phyloP scores from a whole-genome alignment of 2,329 filamentous ascomycete genomes.

The Cytospora schulzeri region DNA sequence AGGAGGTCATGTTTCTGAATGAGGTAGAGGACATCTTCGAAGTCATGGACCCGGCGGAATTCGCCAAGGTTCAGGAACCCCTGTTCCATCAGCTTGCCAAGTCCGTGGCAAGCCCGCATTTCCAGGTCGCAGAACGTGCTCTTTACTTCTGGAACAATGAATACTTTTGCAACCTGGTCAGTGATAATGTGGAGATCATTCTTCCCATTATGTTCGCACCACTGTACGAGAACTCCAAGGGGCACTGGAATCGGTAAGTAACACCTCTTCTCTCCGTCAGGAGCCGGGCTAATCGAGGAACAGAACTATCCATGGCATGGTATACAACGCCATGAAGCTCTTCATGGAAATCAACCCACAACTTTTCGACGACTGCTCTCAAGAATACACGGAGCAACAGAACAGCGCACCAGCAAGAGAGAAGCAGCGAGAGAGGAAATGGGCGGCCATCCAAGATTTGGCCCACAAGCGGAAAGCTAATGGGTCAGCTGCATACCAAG shows the following conservation, averaged over 20 bases:
- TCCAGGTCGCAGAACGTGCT: constrained; percentile 95
- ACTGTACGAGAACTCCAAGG: constrained; percentile 97
- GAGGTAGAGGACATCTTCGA: constrained; percentile 99
- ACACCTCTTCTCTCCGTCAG: background rate
- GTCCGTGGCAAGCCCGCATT: constrained; percentile 96
- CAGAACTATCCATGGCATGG: constrained; percentile 99
- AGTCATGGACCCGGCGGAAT: constrained; percentile 98
- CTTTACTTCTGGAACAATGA: constrained; percentile 99
- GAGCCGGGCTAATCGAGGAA: constrained; percentile 2
- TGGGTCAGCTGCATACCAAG: constrained; percentile 35
- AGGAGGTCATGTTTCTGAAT: constrained; percentile 99
- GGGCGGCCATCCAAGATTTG: constrained; percentile 82
- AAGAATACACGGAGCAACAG: constrained; percentile 96
- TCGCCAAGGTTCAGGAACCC: constrained; percentile 97
- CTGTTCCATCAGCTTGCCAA: constrained; percentile 97
- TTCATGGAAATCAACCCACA: constrained; percentile 99
- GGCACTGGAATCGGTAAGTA: constrained; percentile 93
- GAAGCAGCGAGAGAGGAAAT: constrained; percentile 79
- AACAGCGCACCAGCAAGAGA: constrained; percentile 87
- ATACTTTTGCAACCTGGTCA: constrained; percentile 98
- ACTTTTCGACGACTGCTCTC: constrained; percentile 96
- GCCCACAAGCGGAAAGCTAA: constrained; percentile 67
- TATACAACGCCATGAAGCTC: constrained; percentile 99
- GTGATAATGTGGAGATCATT: constrained; percentile 98
- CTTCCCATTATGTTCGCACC: constrained; percentile 99